phyloP scores from a whole-genome alignment of 805 yeast species.

The Saturnispora serradocipensis region DNA sequence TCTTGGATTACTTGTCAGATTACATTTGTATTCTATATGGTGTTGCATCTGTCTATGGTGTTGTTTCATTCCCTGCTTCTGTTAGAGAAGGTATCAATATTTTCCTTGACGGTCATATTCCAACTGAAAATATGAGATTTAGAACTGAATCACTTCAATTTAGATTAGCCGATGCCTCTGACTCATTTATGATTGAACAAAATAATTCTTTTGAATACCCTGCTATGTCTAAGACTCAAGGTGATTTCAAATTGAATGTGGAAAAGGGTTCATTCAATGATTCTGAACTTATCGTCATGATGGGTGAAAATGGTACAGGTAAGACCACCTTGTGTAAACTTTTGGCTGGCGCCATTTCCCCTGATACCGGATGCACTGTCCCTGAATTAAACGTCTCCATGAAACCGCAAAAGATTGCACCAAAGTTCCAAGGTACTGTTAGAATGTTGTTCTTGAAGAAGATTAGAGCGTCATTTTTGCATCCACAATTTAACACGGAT shows the following conservation, averaged over 20 bases:
- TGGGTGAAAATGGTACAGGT: constrained; percentile 99
- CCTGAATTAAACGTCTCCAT: constrained; percentile 89
- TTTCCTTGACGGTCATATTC: constrained; percentile 96
- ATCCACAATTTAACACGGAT: constrained; percentile 97
- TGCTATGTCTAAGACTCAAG: constrained; percentile 79
- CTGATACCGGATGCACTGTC: constrained; percentile 71
- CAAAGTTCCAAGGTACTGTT: constrained; percentile 97
- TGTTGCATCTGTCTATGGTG: constrained; percentile 98
- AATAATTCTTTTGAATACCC: constrained; percentile 74
- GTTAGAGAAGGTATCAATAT: constrained; percentile 99
- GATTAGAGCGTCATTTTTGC: constrained; percentile 86
- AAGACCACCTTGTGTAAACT: constrained; percentile 95
- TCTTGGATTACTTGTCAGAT: constrained; percentile 92
- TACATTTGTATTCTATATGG: constrained; percentile 95
- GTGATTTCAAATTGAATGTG: constrained; percentile 82
- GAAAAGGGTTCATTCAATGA: constrained; percentile 88
- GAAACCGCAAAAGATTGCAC: constrained; percentile 99
- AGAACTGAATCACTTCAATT: constrained; percentile 94
- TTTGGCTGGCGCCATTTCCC: constrained; percentile 85
- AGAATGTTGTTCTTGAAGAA: constrained; percentile 95
- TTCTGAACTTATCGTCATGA: constrained; percentile 95
- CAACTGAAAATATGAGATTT: constrained; percentile 93
- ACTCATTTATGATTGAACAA: constrained; percentile 65
- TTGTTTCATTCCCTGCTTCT: constrained; percentile 90
- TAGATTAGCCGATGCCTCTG: constrained; percentile 84